Evolutionary conservation across 768 basidiomycete species (phyloP).

Genomic region (Naganishia randhawae): DNA sequence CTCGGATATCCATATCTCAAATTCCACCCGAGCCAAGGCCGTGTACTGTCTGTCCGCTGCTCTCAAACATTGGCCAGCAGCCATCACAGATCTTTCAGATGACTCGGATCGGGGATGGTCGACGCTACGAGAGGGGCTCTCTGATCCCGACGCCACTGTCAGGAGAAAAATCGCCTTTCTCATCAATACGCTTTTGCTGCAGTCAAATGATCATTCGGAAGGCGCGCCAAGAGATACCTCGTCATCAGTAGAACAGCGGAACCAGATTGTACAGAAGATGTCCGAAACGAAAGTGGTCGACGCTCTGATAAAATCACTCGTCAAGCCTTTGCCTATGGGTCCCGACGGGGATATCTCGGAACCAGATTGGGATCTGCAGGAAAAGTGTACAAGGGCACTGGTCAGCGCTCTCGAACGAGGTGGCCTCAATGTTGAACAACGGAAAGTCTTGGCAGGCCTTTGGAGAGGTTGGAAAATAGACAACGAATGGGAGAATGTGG

Average conservation of each 20-base stretch:
- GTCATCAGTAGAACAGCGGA: constrained; percentile 24
- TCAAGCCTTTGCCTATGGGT: constrained; percentile 28
- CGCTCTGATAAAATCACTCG: constrained; percentile 18
- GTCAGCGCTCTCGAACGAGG: constrained; percentile 28
- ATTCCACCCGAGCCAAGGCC: constrained; percentile 45
- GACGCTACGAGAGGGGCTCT: constrained; percentile 37
- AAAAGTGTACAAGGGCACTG: constrained; percentile 33
- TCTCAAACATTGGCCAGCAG: constrained; percentile 49
- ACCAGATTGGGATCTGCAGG: constrained; percentile 35
- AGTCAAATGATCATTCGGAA: constrained; percentile 35
- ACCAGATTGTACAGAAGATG: constrained; percentile 35
- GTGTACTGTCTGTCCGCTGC: constrained; percentile 48
- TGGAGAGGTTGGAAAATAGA: constrained; percentile 23
- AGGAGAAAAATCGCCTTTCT: constrained; percentile 50
- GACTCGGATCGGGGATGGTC: constrained; percentile 40
- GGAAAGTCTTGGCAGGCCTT: constrained; percentile 13
- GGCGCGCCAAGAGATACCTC: background rate
- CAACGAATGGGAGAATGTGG: constrained; percentile 31
- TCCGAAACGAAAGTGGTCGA: constrained; percentile 29
- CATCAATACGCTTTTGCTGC: constrained; percentile 45
- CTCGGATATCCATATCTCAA: constrained; percentile 32
- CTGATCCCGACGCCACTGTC: constrained; percentile 41
- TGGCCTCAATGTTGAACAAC: constrained; percentile 26
- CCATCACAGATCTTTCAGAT: constrained; percentile 38
- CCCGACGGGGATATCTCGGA: constrained; percentile 27